Percentiles rank a stretch among this genome's conserved stretches.
phyloP scores from a whole-genome alignment of 2,329 filamentous ascomycete species.

The Arthrobotrys sinensis region DNA sequence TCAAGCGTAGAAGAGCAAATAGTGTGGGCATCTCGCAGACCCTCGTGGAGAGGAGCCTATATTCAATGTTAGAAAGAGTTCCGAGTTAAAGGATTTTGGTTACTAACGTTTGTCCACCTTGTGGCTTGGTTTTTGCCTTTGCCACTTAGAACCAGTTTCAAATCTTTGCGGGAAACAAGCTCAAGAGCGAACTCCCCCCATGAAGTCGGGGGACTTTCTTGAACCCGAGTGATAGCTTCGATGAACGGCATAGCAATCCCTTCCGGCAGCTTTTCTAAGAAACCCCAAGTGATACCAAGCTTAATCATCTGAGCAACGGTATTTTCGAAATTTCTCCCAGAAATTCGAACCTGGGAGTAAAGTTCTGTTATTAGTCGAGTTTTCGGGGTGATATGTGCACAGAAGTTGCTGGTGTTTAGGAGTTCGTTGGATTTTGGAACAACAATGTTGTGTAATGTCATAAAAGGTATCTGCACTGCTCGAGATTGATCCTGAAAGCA shows the following conservation, averaged over 20 bases:
- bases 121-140: conserved; percentile 67
- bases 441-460: conserved; percentile 71
- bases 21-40: conserved; percentile 81
- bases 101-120: conserved; percentile 64
- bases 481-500: conserved; percentile 66
- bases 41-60: conserved; percentile 76
- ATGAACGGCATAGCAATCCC: conserved; percentile 84
- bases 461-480: conserved; percentile 67
- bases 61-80: conserved; percentile 10
- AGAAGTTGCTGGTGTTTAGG: conserved; percentile 67
- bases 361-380: conserved; percentile 80
- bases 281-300: conserved; percentile 76
- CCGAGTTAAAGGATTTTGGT: background rate
- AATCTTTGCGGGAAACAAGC: conserved; percentile 85
- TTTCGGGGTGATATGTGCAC: conserved; percentile 73
- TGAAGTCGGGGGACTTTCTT: conserved; percentile 82
- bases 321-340: conserved; percentile 72
- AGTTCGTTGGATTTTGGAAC: conserved; percentile 65
- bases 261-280: conserved; percentile 88
- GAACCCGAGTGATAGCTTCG: conserved; percentile 87
- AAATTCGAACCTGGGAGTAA: conserved; percentile 73
- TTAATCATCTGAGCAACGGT: conserved; percentile 82
- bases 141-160: conserved; percentile 76
- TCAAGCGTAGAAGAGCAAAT: conserved; percentile 75
- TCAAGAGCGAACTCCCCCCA: conserved; percentile 82